These are phyloP conservation scores for Pseudogymnoascus sp. DNA, from an alignment of 2,329 filamentous ascomycete species.

Conservation along the genomic window DNA sequence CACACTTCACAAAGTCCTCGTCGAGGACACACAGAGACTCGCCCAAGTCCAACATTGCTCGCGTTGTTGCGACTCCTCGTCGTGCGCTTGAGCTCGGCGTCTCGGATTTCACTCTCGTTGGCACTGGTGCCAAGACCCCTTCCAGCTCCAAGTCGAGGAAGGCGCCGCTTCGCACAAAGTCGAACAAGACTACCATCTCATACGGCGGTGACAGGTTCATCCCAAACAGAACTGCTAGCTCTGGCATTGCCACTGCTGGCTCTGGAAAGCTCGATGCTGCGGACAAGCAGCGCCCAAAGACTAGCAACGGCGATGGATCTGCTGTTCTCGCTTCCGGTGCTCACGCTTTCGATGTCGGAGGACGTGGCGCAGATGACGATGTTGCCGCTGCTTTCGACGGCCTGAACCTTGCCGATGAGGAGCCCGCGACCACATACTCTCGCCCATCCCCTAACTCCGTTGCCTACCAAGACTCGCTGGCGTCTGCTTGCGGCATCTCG, in stretches of 20 bases:
- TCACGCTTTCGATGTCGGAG: conserved; percentile 55
- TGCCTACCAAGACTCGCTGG: conserved; percentile 87
- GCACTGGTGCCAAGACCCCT: conserved; percentile 66
- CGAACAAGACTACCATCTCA: conserved; percentile 68
- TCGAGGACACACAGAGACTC: conserved; percentile 73
- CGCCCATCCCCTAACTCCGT: conserved; percentile 80
- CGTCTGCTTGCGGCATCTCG: conserved; percentile 84
- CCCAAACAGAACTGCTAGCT: conserved; percentile 84
- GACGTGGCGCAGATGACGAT: conserved; percentile 62
- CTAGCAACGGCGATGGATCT: conserved; percentile 63
- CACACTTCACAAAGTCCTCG: conserved; percentile 66
- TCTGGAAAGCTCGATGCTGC: conserved; percentile 71
- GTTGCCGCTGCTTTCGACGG: conserved; percentile 71
- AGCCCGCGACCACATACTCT: conserved; percentile 57
- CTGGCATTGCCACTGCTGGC: conserved; percentile 74
- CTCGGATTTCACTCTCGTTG: conserved; percentile 85
- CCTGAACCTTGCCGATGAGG: conserved; percentile 64
- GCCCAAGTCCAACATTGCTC: conserved; percentile 93
- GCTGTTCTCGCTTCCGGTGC: conserved; percentile 64
- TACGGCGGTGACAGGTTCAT: conserved; percentile 91
- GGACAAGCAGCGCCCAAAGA: conserved; percentile 68
- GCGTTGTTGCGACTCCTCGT: conserved; percentile 62
- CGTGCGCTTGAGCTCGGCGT: conserved; percentile 80
- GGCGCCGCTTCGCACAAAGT: conserved; percentile 44
- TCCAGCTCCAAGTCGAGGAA: conserved; percentile 50